Base-by-base conservation (phyloP, 2,329 filamentous ascomycete species). In the Graphiopsis chlorocephala region DNA sequence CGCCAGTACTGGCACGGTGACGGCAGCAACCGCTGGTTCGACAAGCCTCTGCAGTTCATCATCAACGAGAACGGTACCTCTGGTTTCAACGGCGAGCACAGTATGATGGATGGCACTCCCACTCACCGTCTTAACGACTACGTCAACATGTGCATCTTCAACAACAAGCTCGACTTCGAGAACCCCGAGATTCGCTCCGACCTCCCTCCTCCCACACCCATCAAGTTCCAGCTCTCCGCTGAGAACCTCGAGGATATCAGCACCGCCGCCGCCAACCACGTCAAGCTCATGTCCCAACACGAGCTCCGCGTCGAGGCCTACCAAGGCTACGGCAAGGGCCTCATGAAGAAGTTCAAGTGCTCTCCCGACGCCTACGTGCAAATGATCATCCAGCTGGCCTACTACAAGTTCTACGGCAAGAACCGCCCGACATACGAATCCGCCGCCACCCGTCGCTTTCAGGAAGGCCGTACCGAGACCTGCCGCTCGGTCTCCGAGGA, bases 281-380 rank as follows among this genome's bases (percentile, higher is more conserved):
- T 84, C 66, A 83, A 87, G 71, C 86, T 96, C 67, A 97, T 99
- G 70, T 87, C 87, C 68, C 85, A 91, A 70, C 95, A 99, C 78
- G 90, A 99, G 78, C 88, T 99, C 53, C 87, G 91, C 25, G 93
- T 99, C 2, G 94, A 98, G 78, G 91, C 93, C 29, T 99, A 96
- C 83, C 93, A 98, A 80, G 94, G 90, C 72, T 99, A 99, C 78
- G 95, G 95, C 78, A 99, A 99, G 83, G 93, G 92, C 28, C 83
- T 99, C 67, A 98, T 99, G 85, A 99, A 99, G 88, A 96, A 97
- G 80, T 98, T 99, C 88, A 96, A 93, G 82, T 97, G 92, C 86
- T 96, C 91, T 28, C 95, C 95, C 31, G 96, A 99, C 74, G 95
- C 94, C 33, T 99, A 96, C 78, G 93, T 98, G 48, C 95, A 99